Percentiles rank a stretch among this genome's conserved stretches.
phyloP scores from a whole-genome alignment of 257 asterid species.

The Solanum microdontum region DNA sequence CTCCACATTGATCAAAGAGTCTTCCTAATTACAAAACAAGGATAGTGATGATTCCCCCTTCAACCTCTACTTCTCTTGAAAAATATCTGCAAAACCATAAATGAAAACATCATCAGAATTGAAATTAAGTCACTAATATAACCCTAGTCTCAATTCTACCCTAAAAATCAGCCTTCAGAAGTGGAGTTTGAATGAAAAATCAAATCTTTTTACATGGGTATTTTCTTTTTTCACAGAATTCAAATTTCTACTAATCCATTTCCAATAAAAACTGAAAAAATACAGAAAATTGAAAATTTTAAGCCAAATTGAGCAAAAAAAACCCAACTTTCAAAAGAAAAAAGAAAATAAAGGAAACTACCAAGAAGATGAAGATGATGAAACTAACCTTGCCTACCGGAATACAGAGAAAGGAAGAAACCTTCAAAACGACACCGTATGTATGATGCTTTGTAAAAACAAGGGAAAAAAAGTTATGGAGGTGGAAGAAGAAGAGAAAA shows the following conservation, averaged over 20 bases:
- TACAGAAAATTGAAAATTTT: neutral
- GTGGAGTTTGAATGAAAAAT: neutral
- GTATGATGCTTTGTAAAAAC: neutral
- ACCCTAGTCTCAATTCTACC: neutral
- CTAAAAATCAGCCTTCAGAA: neutral
- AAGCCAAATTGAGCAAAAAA: neutral
- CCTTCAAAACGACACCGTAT: neutral
- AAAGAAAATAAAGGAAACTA: neutral
- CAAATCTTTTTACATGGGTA: neutral
- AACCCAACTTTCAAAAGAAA: neutral
- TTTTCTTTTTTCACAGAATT: neutral
- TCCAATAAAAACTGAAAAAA: neutral
- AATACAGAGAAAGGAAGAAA: too few species aligned
- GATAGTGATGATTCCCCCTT: constrained; percentile 11
- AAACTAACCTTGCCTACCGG: neutral
- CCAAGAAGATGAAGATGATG: neutral
- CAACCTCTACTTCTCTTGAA: constrained; percentile 9
- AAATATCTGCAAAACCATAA: neutral
- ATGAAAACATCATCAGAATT: neutral
- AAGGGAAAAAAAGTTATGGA: neutral
- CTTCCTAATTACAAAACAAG: neutral
- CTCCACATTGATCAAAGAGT: neutral
- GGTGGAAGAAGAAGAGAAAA: neutral
- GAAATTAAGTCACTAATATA: neutral
- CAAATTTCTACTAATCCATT: neutral